Evolutionary conservation across 1,284 basidiomycete genomes (phyloP), one percentile per base, ranked within the genome.

Genomic region (Lignosus rhinocerotis): DNA sequence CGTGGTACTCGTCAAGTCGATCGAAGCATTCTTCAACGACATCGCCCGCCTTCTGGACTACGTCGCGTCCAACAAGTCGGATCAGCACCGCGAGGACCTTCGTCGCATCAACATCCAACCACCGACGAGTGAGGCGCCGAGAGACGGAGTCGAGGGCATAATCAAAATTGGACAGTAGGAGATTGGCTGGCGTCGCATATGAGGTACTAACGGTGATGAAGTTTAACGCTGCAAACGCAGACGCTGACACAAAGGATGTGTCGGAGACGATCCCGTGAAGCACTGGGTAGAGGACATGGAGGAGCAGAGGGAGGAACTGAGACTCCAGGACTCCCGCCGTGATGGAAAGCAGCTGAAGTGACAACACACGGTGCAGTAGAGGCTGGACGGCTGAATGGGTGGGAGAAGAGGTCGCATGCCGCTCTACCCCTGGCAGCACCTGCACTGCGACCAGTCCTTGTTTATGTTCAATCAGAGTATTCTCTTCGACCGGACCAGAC

Each of bases 11-110:
- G 67, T 97, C 95, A 21, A 97, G 77, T 30, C 93, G 85, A 72
- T 96, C 94, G 66, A 97, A 97, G 61, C 95, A 94, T 72, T 96
- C 94, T 70, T 96, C 95, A 4, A 97, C 92, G 3, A 97, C 86
- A 71, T 96, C 95, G 19, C 90, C 87, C 3, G 95, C 93, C 60
- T 88, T 86, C 43, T 91, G 86, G 0, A 97, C 90, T 32, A 97
- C 87, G 58, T 91, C 88, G 31, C 80, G 80, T 0, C 95, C 94
- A 1, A 96, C 91, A 8, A 97, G 80, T 11, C 89, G 86, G 58
- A 97, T 84, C 69, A 96, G 86, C 16, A 94, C 77, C 17, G 86
- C 83, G 14, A 98, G 79, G 7, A 96, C 94, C 62, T 86, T 87
- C 16, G 88, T 85, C 2, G 91, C 90, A 59, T 90, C 87, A 11